These are phyloP conservation scores for Fusarium citri DNA, from an alignment of 2,329 filamentous ascomycete genomes.

Conservation along the genomic window DNA sequence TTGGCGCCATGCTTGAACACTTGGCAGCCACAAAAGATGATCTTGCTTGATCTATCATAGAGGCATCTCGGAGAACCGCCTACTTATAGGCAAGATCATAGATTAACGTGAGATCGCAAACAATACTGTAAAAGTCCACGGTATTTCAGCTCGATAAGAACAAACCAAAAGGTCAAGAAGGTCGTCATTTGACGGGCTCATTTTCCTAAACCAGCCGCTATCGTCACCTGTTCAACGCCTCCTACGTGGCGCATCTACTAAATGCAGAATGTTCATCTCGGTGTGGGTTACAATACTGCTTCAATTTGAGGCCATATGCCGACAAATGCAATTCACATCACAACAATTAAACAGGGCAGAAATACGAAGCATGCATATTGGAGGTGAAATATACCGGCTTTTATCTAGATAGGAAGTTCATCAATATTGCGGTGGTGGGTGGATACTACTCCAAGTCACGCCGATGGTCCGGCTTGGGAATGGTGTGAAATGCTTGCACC, in stretches of 20 bases:
- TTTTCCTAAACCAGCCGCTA: neutral
- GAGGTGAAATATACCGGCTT: neutral
- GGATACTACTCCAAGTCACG: conserved; percentile 1
- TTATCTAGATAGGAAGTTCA: conserved; percentile 1
- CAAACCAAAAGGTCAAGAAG: neutral
- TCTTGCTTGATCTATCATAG: neutral
- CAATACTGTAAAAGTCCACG: neutral
- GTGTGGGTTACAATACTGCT: neutral
- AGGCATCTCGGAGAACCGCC: no score
- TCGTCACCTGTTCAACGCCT: neutral
- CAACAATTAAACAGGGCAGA: conserved; percentile 1
- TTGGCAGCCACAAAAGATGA: neutral
- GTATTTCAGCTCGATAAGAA: neutral
- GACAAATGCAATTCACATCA: neutral
- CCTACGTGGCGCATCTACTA: neutral
- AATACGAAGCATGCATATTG: neutral
- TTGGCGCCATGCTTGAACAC: neutral
- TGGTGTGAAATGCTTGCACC: neutral
- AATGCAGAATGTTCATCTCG: neutral
- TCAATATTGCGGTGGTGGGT: neutral
- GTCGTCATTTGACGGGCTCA: neutral
- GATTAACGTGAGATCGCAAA: neutral
- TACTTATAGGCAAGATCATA: neutral
- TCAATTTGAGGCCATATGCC: neutral
- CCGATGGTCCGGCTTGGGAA: neutral